Conservation (phyloP, 2,329 filamentous ascomycete species). For the Diplocarpon rosae region DNA sequence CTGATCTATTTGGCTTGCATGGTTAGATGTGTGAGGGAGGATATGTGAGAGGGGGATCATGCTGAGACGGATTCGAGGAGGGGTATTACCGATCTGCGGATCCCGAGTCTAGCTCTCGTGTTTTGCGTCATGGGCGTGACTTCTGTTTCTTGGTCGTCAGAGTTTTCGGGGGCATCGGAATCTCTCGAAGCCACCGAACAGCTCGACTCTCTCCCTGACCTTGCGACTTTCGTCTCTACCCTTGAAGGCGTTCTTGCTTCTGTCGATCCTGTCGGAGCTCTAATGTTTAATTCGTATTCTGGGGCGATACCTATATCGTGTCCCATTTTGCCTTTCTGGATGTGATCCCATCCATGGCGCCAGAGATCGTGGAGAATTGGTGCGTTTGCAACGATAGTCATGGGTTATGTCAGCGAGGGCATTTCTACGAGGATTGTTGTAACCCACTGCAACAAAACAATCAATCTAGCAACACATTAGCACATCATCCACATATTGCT, state of each 20-base stretch:
- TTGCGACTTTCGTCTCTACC: not conserved
- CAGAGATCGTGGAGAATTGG: slow-evolving; percentile 18
- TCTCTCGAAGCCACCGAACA: not conserved
- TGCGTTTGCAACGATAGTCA: slow-evolving; percentile 19
- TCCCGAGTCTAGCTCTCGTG: not conserved
- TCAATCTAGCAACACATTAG: slow-evolving; percentile 11
- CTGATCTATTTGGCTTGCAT: not conserved
- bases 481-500: not conserved
- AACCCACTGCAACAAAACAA: slow-evolving; percentile 15
- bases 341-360: slow-evolving; percentile 11
- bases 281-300: slow-evolving; percentile 3
- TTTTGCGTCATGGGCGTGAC: not conserved
- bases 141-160: not conserved
- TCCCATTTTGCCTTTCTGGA: slow-evolving; percentile 8
- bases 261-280: not conserved
- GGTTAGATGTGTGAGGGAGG: not conserved
- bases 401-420: not conserved
- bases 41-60: not conserved
- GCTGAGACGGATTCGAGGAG: not conserved
- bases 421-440: not conserved
- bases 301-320: not conserved
- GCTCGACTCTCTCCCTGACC: not conserved
- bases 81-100: slow-evolving; percentile 1
- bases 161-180: not conserved
- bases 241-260: not conserved